Base-by-base conservation (phyloP, 2,329 filamentous ascomycete genomes). In the Macroventuria anomochaeta region DNA sequence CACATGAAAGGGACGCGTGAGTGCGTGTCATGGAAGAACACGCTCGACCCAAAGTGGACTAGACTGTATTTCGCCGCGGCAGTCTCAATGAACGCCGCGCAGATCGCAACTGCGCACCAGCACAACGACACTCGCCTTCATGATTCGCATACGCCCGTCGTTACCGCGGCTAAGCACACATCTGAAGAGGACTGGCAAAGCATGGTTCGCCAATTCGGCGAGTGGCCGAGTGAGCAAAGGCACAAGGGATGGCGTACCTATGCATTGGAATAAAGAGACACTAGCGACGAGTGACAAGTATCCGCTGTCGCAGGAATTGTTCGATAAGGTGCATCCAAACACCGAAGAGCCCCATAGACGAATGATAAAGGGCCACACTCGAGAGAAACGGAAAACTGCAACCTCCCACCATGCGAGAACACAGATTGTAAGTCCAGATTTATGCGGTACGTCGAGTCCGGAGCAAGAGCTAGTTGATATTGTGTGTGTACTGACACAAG, bases 391-490 rank as follows among this genome's bases (percentile, higher is more conserved):
- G 32, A 48, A 47, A 8, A 42, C 42, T 6, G 17, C 39, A 2
- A 49, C 44, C 15, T 36, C 5, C 4, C 28, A 13, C 34, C 28
- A 54, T 15, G 39, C 46, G 28, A 40, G 70, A 55, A 51, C 65
- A 28, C 70, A 75, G 59, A 67, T 80, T 59, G 76, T 79, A 64
- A 79, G 74, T 70, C 69, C 75, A 37, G 57, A 67, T n/a, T 69
- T 80, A 44, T 80, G 78, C 61, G 76, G 77, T 79, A 76, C 44
- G 71, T 75, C 47, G 53, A 44, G 55, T 59, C 55, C 62, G 32
- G 47, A 44, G 44, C 20, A 37, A 23, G 29, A 39, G 44, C 47
- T 40, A 34, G 34, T n/a, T 13, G 31, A 12, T 4, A 10, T 21
- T 18, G 26, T 3, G 32, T 32, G 20, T 44, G 28, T 40, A 31